phyloP scores from a whole-genome alignment of 169 alveolate genomes.

The Fabrea salina region DNA sequence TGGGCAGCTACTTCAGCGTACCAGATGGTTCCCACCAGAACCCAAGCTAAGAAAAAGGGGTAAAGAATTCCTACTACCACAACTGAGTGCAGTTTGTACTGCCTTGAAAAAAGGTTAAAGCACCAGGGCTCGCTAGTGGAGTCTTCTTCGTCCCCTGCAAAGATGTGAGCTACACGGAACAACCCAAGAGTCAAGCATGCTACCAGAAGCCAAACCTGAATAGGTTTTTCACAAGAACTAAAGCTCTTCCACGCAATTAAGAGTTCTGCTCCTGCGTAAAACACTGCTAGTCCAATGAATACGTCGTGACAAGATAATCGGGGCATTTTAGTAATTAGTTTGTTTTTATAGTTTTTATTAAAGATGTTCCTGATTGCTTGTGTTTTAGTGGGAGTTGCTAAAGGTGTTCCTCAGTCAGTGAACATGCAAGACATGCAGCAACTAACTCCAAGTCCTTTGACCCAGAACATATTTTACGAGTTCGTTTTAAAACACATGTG shows the following conservation, averaged over 20 bases:
- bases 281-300: background rate
- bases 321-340: too few relatives aligned
- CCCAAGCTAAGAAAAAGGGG: background rate
- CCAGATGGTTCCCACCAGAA: slow-evolving; percentile 4
- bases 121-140: background rate
- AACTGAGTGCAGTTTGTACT: background rate
- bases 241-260: background rate
- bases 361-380: too few relatives aligned
- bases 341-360: too few relatives aligned
- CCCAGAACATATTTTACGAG: too few relatives aligned
- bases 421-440: too few relatives aligned
- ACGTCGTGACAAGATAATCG: slow-evolving; percentile 17
- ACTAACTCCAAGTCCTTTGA: too few relatives aligned
- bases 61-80: background rate
- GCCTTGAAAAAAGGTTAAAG: background rate
- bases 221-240: slow-evolving; percentile 18
- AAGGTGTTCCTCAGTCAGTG: too few relatives aligned
- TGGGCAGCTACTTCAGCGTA: background rate
- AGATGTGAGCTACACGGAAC: background rate
- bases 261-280: background rate
- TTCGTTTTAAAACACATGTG: too few relatives aligned
- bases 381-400: too few relatives aligned
- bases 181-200: background rate
- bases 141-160: background rate
- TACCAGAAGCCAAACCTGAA: background rate